Percentiles rank a stretch among this genome's conserved stretches.
These are phyloP conservation scores for Fusarium lateritium DNA, from an alignment of 2,329 filamentous ascomycete species.

Conservation along the genomic window DNA sequence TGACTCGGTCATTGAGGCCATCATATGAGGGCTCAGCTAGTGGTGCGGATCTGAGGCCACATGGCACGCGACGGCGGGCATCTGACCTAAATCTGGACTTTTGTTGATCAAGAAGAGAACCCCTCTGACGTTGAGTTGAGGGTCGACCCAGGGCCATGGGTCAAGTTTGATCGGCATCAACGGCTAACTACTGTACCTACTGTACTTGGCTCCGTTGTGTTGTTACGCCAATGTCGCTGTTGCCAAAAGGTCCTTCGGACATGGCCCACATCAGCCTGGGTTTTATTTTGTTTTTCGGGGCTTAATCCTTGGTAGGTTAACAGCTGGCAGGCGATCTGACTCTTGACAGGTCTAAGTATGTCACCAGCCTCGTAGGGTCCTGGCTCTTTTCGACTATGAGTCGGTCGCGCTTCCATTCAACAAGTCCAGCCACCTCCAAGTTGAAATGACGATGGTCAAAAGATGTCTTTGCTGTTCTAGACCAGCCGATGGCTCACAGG, in stretches of 20 bases:
- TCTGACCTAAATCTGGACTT: constrained; percentile 20
- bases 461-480: constrained; percentile 37
- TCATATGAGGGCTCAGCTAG: constrained; percentile 16
- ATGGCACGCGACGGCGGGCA: constrained; percentile 31
- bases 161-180: constrained; percentile 22
- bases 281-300: neutral
- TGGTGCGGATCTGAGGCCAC: constrained; percentile 25
- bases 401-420: neutral
- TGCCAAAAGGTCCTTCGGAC: constrained; percentile 1
- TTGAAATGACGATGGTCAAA: constrained; percentile 9
- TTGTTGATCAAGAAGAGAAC: neutral
- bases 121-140: neutral
- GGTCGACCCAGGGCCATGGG: constrained; percentile 9
- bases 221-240: constrained; percentile 6
- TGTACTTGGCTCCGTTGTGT: neutral
- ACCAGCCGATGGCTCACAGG: constrained; percentile 39
- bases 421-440: constrained; percentile 9
- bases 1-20: constrained; percentile 35
- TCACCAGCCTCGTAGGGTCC: constrained; percentile 12
- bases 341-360: constrained; percentile 4
- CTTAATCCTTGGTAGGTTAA: constrained; percentile 1
- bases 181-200: constrained; percentile 11
- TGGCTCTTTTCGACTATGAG: neutral
- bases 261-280: constrained; percentile 16
- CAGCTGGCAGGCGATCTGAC: neutral